Evolutionary conservation across 768 basidiomycete genomes (phyloP), one percentile per base, ranked within the genome.

Genomic region (Pisolithus albus): DNA sequence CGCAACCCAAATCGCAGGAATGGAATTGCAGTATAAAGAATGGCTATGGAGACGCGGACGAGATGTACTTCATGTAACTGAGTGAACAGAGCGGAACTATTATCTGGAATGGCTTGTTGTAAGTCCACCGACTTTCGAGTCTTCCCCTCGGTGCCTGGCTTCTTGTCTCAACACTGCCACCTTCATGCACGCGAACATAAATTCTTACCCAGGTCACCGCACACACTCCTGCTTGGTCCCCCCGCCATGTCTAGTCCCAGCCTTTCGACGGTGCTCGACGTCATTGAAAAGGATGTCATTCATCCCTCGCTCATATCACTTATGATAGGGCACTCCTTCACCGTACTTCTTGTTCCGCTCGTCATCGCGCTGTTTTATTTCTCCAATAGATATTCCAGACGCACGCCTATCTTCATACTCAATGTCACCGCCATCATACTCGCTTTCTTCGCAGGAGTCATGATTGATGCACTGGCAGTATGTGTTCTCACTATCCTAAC

Each of bases 241-340:
- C 13, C 42, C 42, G 26, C 23, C 42, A 43, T 43, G 42, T 43
- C 42, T 23, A 26, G 5, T 26, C 10, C 42, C 42, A 43, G 6
- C 7, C 15, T 7, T 23, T 43, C 42, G 42, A 43, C 42, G 15
- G 42, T 15, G 23, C 23, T 24, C 42, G 23, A 23, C 23, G 6
- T 23, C 15, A 19, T 43, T 6, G 42, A 43, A 24, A 7, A 23
- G 28, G 49, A 46, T 13, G 41, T 59, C 45, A 56, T 65, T 38
- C 55, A 56, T 8, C 59, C 61, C 23, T 56, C 60, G 6, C 19
- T 67, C 6, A 56, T 56, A 21, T 52, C 60, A 21, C 40, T 69
- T 30, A 58, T 70, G 54, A 61, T 70, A 26, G 59, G 58, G 1
- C 64, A 68, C 36, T 61, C 65, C 0, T 66, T 71, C 48, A 49